A percentile compares a stretch with the other conserved stretches of the same genome.
These are phyloP conservation scores for Exophiala spinifera DNA, from an alignment of 2,329 filamentous ascomycete species.

Conservation along the genomic window DNA sequence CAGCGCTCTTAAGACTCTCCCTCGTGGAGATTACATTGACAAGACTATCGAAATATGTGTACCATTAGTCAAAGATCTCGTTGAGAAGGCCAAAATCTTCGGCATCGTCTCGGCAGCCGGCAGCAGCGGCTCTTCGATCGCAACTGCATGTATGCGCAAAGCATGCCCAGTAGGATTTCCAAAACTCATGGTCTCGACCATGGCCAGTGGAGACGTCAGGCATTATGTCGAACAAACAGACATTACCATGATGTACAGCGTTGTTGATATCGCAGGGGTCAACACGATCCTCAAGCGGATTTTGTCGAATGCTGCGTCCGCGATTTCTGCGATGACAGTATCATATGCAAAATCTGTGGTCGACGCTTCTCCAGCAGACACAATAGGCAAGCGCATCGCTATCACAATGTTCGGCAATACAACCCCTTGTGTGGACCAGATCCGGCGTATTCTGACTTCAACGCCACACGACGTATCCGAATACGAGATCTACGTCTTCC, in stretches of 20 bases:
- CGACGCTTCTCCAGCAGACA: slow-evolving; percentile 7
- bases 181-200: slow-evolving; percentile 67
- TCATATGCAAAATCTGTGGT: slow-evolving; percentile 37
- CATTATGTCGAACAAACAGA: slow-evolving; percentile 66
- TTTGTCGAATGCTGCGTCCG: slow-evolving; percentile 61
- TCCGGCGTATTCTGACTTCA: slow-evolving; percentile 39
- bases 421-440: slow-evolving; percentile 60
- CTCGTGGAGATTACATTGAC: slow-evolving; percentile 56
- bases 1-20: slow-evolving; percentile 38
- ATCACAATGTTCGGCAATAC: slow-evolving; percentile 76
- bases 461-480: slow-evolving; percentile 29
- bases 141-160: slow-evolving; percentile 59
- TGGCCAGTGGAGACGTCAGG: slow-evolving; percentile 64
- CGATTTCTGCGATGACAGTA: slow-evolving; percentile 58
- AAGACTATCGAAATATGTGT: slow-evolving; percentile 53
- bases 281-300: slow-evolving; percentile 59
- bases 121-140: slow-evolving; percentile 61
- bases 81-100: slow-evolving; percentile 43
- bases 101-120: slow-evolving; percentile 61
- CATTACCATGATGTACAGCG: slow-evolving; percentile 67
- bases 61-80: slow-evolving; percentile 41
- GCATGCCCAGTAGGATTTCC: slow-evolving; percentile 62
- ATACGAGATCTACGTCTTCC: slow-evolving; percentile 64
- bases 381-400: slow-evolving; percentile 51
- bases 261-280: slow-evolving; percentile 66